Conservation (phyloP, 805 yeast genomes). For the Nakazawaea peltata region DNA sequence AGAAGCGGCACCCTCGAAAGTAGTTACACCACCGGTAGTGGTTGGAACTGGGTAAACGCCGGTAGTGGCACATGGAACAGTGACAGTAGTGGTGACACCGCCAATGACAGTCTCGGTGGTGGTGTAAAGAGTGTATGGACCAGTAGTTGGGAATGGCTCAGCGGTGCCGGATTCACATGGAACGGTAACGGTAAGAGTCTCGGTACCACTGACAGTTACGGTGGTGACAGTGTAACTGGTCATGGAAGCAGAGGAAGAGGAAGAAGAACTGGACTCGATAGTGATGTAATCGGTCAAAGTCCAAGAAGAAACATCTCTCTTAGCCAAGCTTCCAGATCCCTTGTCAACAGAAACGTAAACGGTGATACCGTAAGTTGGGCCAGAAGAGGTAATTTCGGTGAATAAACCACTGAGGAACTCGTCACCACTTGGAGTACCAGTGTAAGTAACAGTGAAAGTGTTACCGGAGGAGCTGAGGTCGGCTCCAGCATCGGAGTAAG, state of each 20-base stretch:
- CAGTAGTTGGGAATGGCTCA: slow-evolving; percentile 6
- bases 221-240: slow-evolving; percentile 11
- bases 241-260: slow-evolving; percentile 5
- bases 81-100: slow-evolving; percentile 23
- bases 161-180: slow-evolving; percentile 9
- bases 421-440: slow-evolving; percentile 7
- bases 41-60: not conserved
- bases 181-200: slow-evolving; percentile 9
- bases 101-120: slow-evolving; percentile 8
- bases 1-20: slow-evolving; percentile 9
- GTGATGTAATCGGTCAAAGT: slow-evolving; percentile 9
- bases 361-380: slow-evolving; percentile 5
- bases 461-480: slow-evolving; percentile 2
- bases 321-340: slow-evolving; percentile 5
- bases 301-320: slow-evolving; percentile 11
- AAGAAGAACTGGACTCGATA: slow-evolving; percentile 2
- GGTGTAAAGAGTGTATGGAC: slow-evolving; percentile 10
- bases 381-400: slow-evolving; percentile 3
- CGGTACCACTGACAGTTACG: slow-evolving; percentile 4
- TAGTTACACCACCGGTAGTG: slow-evolving; percentile 2
- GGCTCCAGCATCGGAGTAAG: slow-evolving; percentile 3
- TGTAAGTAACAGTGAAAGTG: slow-evolving; percentile 8
- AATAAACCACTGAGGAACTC: slow-evolving; percentile 7
- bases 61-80: slow-evolving; percentile 9
- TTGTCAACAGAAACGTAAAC: slow-evolving; percentile 9